Base-by-base conservation (phyloP, 75 land plant species). In the Cryptomeria japonica region DNA sequence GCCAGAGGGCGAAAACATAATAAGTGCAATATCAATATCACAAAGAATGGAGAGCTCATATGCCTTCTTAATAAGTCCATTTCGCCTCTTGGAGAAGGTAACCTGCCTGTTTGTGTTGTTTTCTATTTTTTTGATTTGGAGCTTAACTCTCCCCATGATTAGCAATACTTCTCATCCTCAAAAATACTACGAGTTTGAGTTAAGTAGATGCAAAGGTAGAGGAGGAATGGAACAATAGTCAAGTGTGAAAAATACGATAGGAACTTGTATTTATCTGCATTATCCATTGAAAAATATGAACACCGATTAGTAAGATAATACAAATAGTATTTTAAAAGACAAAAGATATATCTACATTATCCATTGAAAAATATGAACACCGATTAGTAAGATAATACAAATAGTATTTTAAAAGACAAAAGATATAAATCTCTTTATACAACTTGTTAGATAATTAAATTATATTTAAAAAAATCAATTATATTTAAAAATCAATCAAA, bases 11-110 rank as follows among this genome's bases (percentile, higher is more conserved):
- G 95, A 93, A 89, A 94, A 94, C 92, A 94, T 90, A 76, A 94
- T 90, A 22, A 93, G 92, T 39, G 93, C 95, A 85, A 94, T 89
- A 61, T 94, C 92, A 85, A 92, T 92, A 72, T 94, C 95, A 53
- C 94, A 94, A 32, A 94, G 93, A 72, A 92, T 87, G 36, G 93
- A 94, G 56, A 94, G 94, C 83, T 94, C 94, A 51, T 93, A 90
- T 36, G 95, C 93, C 53, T 94, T 94, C 83, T 94, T 94, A 80
- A 93, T 91, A 87, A 94, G 93, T 15, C 93, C 95, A 92, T 91
- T 93, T 73, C 90, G 89, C 8, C 95, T 89, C 84, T 93, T 94
- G 41, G 92, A 92, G 84, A 91, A 94, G 53, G 95, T 93, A 37
- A 93, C 94, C 8, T 94, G 94, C 39, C 94, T 78, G 80, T 87